phyloP scores from a whole-genome alignment of 2,329 filamentous ascomycete species.

The Sodiomyces alkalinus region DNA sequence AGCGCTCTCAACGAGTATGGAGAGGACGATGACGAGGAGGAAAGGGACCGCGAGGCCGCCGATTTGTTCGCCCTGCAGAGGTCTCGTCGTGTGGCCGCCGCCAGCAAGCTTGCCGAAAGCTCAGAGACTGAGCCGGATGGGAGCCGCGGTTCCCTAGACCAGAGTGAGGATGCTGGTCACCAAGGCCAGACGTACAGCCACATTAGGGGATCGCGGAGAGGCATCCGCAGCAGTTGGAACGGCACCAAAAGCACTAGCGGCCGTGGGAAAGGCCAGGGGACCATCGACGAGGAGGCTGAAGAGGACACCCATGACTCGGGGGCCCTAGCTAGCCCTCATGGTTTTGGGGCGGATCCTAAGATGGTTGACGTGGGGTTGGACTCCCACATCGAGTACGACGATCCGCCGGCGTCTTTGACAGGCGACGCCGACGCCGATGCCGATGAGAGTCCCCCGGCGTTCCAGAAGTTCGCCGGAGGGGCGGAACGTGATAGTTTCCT shows the following conservation, averaged over 20 bases:
- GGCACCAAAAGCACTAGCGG: conserved; percentile 29
- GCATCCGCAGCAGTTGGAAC: conserved; percentile 52
- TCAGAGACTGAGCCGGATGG: conserved; percentile 64
- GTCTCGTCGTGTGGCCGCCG: conserved; percentile 77
- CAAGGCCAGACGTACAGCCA: conserved; percentile 17
- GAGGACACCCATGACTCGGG: conserved; percentile 22
- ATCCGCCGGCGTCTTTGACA: conserved; percentile 45
- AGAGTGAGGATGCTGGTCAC: conserved; percentile 27
- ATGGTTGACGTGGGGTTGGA: conserved; percentile 84
- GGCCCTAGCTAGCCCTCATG: conserved; percentile 14
- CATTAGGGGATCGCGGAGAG: conserved; percentile 30
- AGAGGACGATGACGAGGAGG: conserved; percentile 85
- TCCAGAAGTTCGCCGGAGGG: conserved; percentile 40
- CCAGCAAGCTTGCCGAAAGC: conserved; percentile 71
- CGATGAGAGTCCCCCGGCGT: conserved; percentile 43
- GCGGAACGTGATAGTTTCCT: conserved; percentile 22
- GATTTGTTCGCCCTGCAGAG: conserved; percentile 85
- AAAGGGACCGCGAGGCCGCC: conserved; percentile 81
- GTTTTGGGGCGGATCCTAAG: conserved; percentile 35
- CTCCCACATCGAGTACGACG: conserved; percentile 42
- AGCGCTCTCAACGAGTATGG: conserved; percentile 80
- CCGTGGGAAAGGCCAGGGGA: conserved; percentile 11
- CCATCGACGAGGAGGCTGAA: conserved; percentile 25
- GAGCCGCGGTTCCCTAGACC: conserved; percentile 39
- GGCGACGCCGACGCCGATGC: conserved; percentile 24